These are phyloP conservation scores for Penicillium antarcticum DNA, from an alignment of 495 filamentous ascomycete genomes.

Conservation along the genomic window DNA sequence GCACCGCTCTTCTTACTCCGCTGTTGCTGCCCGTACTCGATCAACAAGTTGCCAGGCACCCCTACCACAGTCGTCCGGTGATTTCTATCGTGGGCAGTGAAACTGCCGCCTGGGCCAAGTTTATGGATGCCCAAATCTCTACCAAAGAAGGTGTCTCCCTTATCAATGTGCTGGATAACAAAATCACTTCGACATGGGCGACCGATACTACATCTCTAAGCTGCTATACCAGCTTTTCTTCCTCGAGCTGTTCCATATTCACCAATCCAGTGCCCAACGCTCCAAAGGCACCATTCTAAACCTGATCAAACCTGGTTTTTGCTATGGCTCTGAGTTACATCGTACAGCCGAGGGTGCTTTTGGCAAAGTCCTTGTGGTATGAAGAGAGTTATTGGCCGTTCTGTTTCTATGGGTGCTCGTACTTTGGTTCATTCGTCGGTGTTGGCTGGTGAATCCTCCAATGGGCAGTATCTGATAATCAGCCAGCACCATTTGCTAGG, in stretches of 20 bases:
- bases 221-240: conserved; percentile 40
- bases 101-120: conserved; percentile 18
- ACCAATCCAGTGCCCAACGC: conserved; percentile 33
- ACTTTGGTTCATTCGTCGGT: conserved; percentile 24
- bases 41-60: not conserved
- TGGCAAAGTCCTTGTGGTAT: conserved; percentile 15
- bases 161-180: conserved; percentile 42
- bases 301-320: conserved; percentile 42
- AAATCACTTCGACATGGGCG: conserved; percentile 27
- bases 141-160: conserved; percentile 30
- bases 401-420: conserved; percentile 10
- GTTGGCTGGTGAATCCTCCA: not conserved
- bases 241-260: conserved; percentile 36
- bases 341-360: conserved; percentile 22
- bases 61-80: conserved; percentile 18
- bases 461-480: not conserved
- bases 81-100: conserved; percentile 18
- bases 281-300: conserved; percentile 43
- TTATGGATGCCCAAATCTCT: conserved; percentile 13
- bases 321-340: conserved; percentile 38
- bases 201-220: conserved; percentile 41
- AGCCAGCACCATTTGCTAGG: not conserved
- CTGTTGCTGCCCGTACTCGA: conserved; percentile 49
- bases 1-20: conserved; percentile 44
- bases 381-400: conserved; percentile 22